Percentiles rank a stretch among this genome's conserved stretches.
Evolutionary conservation across 345 rosid genomes (phyloP).

Genomic region (Conringia planisiliqua): DNA sequence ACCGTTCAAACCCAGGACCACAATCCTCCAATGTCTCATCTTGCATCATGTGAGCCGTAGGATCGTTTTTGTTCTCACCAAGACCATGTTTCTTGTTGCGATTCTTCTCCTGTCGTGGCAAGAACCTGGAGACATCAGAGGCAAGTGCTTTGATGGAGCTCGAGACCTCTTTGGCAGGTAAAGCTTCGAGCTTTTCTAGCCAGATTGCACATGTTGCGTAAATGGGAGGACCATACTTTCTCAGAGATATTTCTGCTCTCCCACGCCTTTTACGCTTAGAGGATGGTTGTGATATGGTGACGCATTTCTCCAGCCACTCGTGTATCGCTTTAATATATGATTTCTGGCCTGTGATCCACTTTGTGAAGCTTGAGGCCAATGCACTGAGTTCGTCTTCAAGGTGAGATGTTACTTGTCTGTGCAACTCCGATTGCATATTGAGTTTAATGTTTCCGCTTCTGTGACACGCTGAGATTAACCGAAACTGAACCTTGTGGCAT

Average conservation of each 20-base stretch:
- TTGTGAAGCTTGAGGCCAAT: conserved; percentile 62
- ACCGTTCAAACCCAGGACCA: conserved; percentile 50
- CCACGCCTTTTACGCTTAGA: conserved; percentile 39
- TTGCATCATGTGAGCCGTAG: conserved; percentile 29
- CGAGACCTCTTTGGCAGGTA: conserved; percentile 58
- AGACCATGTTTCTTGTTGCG: conserved; percentile 45
- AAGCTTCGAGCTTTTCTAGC: conserved; percentile 51
- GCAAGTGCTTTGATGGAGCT: conserved; percentile 62
- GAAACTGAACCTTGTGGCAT: conserved; percentile 78
- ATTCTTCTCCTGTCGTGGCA: conserved; percentile 76
- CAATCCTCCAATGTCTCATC: conserved; percentile 58
- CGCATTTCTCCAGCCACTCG: conserved; percentile 72
- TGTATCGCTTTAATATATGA: conserved; percentile 63
- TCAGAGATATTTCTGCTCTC: background rate
- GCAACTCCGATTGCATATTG: conserved; percentile 60
- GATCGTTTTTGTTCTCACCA: conserved; percentile 37
- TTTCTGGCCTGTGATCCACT: conserved; percentile 75
- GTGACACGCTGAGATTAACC: conserved; percentile 51
- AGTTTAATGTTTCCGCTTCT: conserved; percentile 42
- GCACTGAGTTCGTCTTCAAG: conserved; percentile 63
- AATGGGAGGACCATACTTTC: conserved; percentile 58
- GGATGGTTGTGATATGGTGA: conserved; percentile 30
- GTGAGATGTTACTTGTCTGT: conserved; percentile 53
- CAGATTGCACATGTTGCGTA: conserved; percentile 69
- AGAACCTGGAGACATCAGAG: conserved; percentile 53